Evolutionary conservation across 306 rosid species (phyloP), one percentile per base, ranked within the genome.

Genomic region (Quercus parvula): DNA sequence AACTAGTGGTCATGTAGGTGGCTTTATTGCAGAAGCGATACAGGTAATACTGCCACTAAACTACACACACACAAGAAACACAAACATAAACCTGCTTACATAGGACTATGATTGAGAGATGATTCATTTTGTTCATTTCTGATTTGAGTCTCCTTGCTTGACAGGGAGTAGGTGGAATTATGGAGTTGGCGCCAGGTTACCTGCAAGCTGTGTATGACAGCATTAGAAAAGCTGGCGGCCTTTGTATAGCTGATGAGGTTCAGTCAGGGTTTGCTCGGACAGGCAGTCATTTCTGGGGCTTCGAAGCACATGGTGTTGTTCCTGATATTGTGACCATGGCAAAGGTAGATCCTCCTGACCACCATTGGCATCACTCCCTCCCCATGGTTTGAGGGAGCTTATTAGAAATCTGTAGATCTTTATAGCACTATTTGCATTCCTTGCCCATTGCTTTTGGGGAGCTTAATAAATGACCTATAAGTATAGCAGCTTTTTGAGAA

Each of bases 241-340:
- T 87, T 57, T 81, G 55, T 57, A 87, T 87, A 69, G 88, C 90
- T 10, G 90, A 87, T 57, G 90, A 87, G 81, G 88, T 87, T 51
- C 90, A 84, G 28, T 0, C 90, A 31, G 90, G 90, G 22, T 84
- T 87, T 74, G 90, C 86, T 58, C 67, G 90, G 58, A 87, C 83
- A 3, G 90, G 88, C 19, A 76, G 81, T 70, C 86, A 87, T 66
- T 84, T 84, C 59, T 87, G 90, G 90, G 90, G 90, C 27, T 87
- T 87, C n/a, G 86, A 87, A 82, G 86, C 84, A 18, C 88, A 87
- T 62, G 90, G 79, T 6, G 72, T 84, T 81, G 71, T 79, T 70
- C 90, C 90, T 56, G 88, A 87, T 74, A 84, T 87, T 73, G 88
- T 84, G 38, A 87, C 90, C 63, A n/a, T 87, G 56, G 90, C 90